Conservation (phyloP, 768 basidiomycete species). For the Strobilomyces echinocephalus region DNA sequence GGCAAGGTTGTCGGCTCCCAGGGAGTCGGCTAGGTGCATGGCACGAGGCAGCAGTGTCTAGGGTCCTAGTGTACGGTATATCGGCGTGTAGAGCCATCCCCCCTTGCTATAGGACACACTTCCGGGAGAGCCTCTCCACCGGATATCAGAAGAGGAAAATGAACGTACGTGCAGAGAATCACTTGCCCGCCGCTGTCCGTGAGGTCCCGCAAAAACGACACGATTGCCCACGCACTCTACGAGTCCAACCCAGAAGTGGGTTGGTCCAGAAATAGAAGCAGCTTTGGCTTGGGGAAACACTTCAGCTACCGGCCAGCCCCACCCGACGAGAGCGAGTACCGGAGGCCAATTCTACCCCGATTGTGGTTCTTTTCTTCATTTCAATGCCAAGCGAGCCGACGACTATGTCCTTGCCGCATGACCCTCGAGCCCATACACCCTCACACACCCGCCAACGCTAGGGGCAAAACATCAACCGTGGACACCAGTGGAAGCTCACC, state of each 20-base stretch:
- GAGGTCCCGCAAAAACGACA: conserved; percentile 68
- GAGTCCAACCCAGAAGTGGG: conserved; percentile 87
- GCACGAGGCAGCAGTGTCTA: too few relatives aligned
- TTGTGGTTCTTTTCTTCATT: conserved; percentile 76
- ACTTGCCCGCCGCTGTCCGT: conserved; percentile 83
- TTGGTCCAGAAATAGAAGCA: conserved; percentile 84
- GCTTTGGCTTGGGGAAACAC: conserved; percentile 47
- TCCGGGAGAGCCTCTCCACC: too few relatives aligned
- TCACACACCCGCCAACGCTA: conserved; percentile 52
- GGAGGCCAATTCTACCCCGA: conserved; percentile 83
- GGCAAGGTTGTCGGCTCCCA: too few relatives aligned
- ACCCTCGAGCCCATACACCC: conserved; percentile 61
- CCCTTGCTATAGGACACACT: too few relatives aligned
- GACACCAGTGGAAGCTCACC: conserved; percentile 41
- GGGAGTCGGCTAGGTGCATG: too few relatives aligned
- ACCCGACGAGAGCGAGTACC: conserved; percentile 7
- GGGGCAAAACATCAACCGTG: not conserved
- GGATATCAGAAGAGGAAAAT: not conserved
- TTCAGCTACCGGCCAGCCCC: not conserved
- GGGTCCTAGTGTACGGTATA: too few relatives aligned
- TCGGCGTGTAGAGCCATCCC: too few relatives aligned
- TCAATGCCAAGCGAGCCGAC: conserved; percentile 67
- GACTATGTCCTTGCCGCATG: conserved; percentile 63
- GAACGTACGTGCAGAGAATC: conserved; percentile 80
- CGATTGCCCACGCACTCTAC: conserved; percentile 81